Conservation (phyloP, 106 monocot genomes). For the Triglochin maritima region DNA sequence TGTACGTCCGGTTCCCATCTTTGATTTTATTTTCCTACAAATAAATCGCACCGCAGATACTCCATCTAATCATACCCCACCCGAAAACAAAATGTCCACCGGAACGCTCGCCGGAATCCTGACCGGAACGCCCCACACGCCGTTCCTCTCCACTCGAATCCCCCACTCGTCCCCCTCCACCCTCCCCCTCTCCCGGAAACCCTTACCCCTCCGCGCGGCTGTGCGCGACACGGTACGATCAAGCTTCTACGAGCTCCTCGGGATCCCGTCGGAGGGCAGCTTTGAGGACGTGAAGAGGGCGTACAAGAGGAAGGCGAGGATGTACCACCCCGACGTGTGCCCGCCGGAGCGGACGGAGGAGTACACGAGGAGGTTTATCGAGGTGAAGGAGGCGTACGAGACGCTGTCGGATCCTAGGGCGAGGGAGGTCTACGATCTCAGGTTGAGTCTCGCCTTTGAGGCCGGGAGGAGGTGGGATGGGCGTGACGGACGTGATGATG, state of each 20-base stretch:
- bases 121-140: background rate
- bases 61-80: no score
- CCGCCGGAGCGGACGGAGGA: conserved; percentile 50
- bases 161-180: background rate
- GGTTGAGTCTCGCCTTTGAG: conserved; percentile 48
- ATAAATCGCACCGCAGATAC: no score
- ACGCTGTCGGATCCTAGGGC: conserved; percentile 78
- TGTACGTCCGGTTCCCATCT: no score
- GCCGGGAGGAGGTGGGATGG: conserved; percentile 20
- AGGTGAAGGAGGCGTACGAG: conserved; percentile 86
- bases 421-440: conserved; percentile 65
- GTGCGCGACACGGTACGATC: conserved; percentile 6
- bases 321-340: conserved; percentile 26
- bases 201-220: background rate
- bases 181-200: background rate
- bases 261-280: conserved; percentile 9
- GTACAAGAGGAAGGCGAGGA: conserved; percentile 25
- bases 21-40: no score
- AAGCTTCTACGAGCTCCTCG: conserved; percentile 26
- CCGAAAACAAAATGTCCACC: no score
- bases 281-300: conserved; percentile 19
- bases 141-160: background rate
- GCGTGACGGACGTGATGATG: conserved; percentile 17
- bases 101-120: background rate
- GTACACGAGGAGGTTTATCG: conserved; percentile 64